Conservation (phyloP, 495 filamentous ascomycete species). For the Patellaria atrata region DNA sequence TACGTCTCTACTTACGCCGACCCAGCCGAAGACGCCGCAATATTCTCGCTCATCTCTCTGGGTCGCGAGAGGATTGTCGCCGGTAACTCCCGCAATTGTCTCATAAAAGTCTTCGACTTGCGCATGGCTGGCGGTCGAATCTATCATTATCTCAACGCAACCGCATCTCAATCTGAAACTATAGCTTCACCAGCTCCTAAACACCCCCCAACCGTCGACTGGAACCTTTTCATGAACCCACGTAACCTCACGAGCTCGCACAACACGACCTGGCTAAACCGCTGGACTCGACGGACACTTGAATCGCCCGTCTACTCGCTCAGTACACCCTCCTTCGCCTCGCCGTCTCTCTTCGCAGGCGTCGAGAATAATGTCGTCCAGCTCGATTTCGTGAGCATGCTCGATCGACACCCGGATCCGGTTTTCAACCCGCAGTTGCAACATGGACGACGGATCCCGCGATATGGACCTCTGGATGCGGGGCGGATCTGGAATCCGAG, state of each 20-base stretch:
- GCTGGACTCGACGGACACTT: conserved; percentile 17
- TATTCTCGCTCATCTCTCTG: conserved; percentile 46
- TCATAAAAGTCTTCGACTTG: conserved; percentile 53
- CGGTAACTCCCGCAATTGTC: conserved; percentile 39
- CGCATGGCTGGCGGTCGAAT: conserved; percentile 35
- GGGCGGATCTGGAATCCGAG: conserved; percentile 13
- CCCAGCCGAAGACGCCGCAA: conserved; percentile 37
- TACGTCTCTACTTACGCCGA: conserved; percentile 40
- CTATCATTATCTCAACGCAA: conserved; percentile 18
- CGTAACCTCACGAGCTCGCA: conserved; percentile 4
- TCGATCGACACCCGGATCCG: conserved; percentile 26
- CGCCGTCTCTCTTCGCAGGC: conserved; percentile 44
- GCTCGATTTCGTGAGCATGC: conserved; percentile 37
- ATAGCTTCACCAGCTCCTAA: not conserved
- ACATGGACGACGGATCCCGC: conserved; percentile 3
- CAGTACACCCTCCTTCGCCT: conserved; percentile 40
- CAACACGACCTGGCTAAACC: not conserved
- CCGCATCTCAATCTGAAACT: not conserved
- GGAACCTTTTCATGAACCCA: conserved; percentile 16
- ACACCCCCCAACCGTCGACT: conserved; percentile 1
- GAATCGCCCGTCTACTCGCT: conserved; percentile 43
- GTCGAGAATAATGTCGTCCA: conserved; percentile 37
- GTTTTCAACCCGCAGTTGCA: conserved; percentile 9
- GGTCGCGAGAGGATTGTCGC: conserved; percentile 42
- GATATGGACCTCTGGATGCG: conserved; percentile 8